Evolutionary conservation across 2,329 filamentous ascomycete species (phyloP), one percentile per base, ranked within the genome.

Genomic region (Colletotrichum brevisporum): DNA sequence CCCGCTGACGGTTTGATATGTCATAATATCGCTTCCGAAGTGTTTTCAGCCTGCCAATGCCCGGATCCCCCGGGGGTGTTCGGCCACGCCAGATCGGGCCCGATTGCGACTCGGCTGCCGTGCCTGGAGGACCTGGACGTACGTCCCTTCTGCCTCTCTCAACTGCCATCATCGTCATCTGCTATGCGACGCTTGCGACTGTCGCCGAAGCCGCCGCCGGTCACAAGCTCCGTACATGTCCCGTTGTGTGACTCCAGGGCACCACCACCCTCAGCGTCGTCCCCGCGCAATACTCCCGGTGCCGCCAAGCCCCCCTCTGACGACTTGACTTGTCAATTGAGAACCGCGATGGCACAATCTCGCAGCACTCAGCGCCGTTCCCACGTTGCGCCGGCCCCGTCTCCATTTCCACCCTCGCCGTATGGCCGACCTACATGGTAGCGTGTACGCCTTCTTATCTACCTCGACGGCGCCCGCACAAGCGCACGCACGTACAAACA

Each of bases 331-430:
- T 43, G 41, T 31, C 43, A 52, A 56, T 56, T 56, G 51, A 69
- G 67, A 26, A 69, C 67, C 51, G 62, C 56, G 55, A 67, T 69
- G 67, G 67, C 55, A 55, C 55, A 52, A 51, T 24, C 15, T 55
- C 36, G 51, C 56, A 45, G 43, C 36, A 55, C 6, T 43, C 18
- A n/a, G 26, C 54, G 24, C 55, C 61, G 39, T 51, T 26, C 50
- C 45, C 9, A 67, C n/a, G 62, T 67, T 56, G 52, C 51, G 67
- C 36, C 50, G 36, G 50, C 18, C 56, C 67, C 48, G 15, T 47
- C 45, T 15, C 43, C 43, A 61, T 52, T 26, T 21, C 39, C 43
- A 52, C 41, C 26, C 61, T 65, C 56, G 15, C 45, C 56, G 51
- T 58, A 53, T 68, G 36, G 26, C 48, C 21, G 36, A 41, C 62